A percentile compares a stretch with the other conserved stretches of the same genome.
phyloP scores from a whole-genome alignment of 1,284 basidiomycete species.

The Papiliotrema flavescens region DNA sequence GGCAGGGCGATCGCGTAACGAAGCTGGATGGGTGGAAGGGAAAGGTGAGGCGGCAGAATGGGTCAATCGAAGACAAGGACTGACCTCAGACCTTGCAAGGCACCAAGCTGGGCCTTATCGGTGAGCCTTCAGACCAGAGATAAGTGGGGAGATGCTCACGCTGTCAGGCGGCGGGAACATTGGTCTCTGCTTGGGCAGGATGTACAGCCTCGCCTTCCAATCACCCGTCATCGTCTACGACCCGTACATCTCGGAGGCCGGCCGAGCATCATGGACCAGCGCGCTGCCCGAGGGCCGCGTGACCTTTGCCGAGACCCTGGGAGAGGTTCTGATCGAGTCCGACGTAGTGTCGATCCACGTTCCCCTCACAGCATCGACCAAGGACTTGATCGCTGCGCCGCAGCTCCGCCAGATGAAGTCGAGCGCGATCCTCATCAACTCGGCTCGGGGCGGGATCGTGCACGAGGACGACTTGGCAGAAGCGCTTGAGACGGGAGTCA shows the following conservation, averaged over 20 bases:
- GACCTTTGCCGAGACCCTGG: slow-evolving; percentile 1
- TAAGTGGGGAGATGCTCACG: neutral
- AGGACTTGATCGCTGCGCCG: slow-evolving; percentile 12
- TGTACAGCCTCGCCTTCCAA: slow-evolving; percentile 1
- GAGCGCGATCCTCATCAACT: slow-evolving; percentile 27
- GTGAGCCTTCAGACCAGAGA: neutral
- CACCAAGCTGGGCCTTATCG: neutral
- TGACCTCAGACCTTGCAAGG: neutral
- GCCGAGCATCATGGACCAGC: neutral
- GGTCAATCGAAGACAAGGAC: neutral
- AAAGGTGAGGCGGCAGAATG: neutral
- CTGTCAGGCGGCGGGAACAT: slow-evolving; percentile 1
- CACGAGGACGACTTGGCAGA: slow-evolving; percentile 22
- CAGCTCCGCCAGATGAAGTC: slow-evolving; percentile 21
- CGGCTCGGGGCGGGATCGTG: slow-evolving; percentile 30
- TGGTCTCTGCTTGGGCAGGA: neutral
- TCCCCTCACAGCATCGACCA: slow-evolving; percentile 18
- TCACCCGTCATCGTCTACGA: neutral
- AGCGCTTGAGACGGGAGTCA: slow-evolving; percentile 16
- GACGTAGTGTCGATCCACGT: slow-evolving; percentile 27
- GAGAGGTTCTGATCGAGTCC: slow-evolving; percentile 14
- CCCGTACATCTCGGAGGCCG: neutral
- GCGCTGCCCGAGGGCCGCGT: neutral
- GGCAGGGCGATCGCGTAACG: neutral
- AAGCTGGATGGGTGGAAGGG: slow-evolving; percentile 3